Evolutionary conservation across 345 rosid species (phyloP).

Genomic region (Rhodamnia argentea): DNA sequence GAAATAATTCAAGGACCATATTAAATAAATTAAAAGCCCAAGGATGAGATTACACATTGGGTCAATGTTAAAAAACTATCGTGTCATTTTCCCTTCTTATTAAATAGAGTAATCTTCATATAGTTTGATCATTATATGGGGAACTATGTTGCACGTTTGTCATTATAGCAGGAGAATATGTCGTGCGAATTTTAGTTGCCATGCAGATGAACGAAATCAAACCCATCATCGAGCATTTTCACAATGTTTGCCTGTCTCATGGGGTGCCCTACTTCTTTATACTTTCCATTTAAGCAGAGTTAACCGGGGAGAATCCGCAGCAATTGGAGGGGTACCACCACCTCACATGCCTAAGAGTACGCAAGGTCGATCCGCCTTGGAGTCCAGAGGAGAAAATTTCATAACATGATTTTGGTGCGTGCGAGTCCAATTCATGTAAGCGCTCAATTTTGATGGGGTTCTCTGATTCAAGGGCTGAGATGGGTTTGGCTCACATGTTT

Average conservation of each 20-base stretch:
- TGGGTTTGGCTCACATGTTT: background rate
- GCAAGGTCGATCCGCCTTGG: background rate
- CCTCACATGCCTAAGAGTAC: background rate
- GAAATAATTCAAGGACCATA: no score
- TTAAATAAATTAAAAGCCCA: no score
- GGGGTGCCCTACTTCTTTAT: background rate
- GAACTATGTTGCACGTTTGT: background rate
- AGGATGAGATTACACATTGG: no score
- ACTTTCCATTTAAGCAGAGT: background rate
- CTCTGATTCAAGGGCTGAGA: background rate
- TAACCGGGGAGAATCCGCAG: background rate
- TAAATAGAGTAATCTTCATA: background rate
- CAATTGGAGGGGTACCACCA: background rate
- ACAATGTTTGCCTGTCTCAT: background rate
- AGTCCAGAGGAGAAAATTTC: background rate
- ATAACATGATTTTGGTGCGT: background rate
- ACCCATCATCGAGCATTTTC: background rate
- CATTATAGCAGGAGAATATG: background rate
- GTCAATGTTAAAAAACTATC: background rate
- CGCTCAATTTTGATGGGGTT: background rate
- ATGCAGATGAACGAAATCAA: background rate
- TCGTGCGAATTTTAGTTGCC: background rate
- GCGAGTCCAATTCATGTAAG: background rate
- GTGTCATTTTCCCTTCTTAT: rapidly evolving
- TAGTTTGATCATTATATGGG: background rate